Base-by-base conservation (phyloP, 2,329 filamentous ascomycete genomes). In the Cladosporium sp. region DNA sequence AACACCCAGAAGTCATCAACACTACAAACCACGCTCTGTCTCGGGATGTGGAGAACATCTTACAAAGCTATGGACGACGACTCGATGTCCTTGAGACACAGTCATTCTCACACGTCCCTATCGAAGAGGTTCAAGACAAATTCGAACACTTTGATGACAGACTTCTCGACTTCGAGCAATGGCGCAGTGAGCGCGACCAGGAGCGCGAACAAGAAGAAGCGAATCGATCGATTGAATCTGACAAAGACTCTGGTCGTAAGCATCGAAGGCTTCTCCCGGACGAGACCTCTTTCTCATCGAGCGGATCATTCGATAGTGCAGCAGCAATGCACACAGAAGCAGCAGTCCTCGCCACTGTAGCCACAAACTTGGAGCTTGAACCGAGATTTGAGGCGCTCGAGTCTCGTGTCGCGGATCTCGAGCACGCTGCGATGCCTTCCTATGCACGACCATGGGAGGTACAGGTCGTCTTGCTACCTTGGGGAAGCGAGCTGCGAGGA, bases 391-490 rank as follows among this genome's bases (percentile, higher is more conserved):
- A 77, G 49, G 72, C 72, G 37, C 74, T 84, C 9, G 80, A 83
- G 62, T 72, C 75, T 20, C 74, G 78, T 5, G 62, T 82, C 5
- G 67, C 76, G 30, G 77, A 82, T 43, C 76, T 90, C 9, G 86
- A 88, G 70, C 79, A 80, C 5, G 76, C 71, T 4, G 69, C 82
- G 9, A 72, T 85, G 30, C 88, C 89, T n/a, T 85, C 87, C 0
- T 77, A 78, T 28, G 73, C 75, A 42, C 79, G 83, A 40, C 87
- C 88, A 0, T 92, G 88, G 87, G 83, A 88, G 63, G 76, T 93
- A 1, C 88, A 92, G 67, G 86, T 92, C 4, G 84, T 92, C 1
- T 84, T 92, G 59, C 71, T 92, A 7, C 89, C 89, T 1, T 93
- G 90, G 70, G 81, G 82, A 4, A 72, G 75, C 42, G 71, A 78